Evolutionary conservation across 495 filamentous ascomycete species (phyloP).

Genomic region (Penicillium pancosmium): DNA sequence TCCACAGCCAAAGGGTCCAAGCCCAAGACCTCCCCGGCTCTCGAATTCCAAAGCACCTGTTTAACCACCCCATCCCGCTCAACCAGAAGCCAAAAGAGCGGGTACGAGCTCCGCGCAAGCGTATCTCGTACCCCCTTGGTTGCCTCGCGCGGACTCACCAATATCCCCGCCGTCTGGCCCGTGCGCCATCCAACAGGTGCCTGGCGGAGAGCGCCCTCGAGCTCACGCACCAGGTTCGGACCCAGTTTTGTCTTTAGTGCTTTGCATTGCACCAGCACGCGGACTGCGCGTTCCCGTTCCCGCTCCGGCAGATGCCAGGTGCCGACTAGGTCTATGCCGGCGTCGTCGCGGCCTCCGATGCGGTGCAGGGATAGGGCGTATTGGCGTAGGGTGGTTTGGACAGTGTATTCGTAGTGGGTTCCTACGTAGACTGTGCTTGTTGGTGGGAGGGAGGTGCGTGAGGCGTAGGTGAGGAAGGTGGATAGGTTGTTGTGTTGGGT

Average conservation of each 20-base stretch:
- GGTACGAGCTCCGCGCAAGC: constrained; percentile 64
- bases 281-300: constrained; percentile 49
- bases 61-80: constrained; percentile 40
- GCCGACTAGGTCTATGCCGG: constrained; percentile 83
- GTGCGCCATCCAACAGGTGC: constrained; percentile 71
- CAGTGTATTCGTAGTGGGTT: constrained; percentile 73
- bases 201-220: constrained; percentile 77
- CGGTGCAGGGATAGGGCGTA: constrained; percentile 70
- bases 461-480: constrained; percentile 73
- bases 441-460: constrained; percentile 42
- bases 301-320: constrained; percentile 67
- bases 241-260: constrained; percentile 54
- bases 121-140: constrained; percentile 66
- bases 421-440: constrained; percentile 47
- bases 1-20: constrained; percentile 66
- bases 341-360: constrained; percentile 73
- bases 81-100: constrained; percentile 62
- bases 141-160: constrained; percentile 58
- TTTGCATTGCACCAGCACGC: constrained; percentile 84
- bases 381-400: constrained; percentile 59
- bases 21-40: constrained; percentile 62
- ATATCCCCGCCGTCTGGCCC: constrained; percentile 60
- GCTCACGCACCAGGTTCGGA: constrained; percentile 75
- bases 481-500: constrained; percentile 63
- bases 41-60: constrained; percentile 49